Conservation (phyloP, 2,329 filamentous ascomycete genomes). For the Chalaropsis ovoidea region DNA sequence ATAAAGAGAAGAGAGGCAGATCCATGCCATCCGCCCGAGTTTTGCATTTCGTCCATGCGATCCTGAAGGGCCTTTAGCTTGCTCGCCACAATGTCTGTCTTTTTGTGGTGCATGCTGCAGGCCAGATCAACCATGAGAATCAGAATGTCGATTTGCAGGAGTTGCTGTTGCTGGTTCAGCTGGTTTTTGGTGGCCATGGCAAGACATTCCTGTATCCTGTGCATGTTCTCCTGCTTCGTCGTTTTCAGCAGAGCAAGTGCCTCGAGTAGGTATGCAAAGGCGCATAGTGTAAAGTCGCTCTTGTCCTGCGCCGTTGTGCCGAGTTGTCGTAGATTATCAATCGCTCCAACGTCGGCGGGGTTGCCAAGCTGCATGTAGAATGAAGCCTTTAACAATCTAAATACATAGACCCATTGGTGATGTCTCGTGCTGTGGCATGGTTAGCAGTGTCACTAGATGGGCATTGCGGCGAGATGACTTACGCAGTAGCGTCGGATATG, state of each 20-base stretch:
- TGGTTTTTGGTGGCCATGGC: constrained; percentile 65
- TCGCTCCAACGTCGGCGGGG: constrained; percentile 50
- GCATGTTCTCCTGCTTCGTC: constrained; percentile 53
- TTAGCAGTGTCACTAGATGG: constrained; percentile 26
- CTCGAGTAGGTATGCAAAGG: constrained; percentile 57
- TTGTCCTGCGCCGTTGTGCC: constrained; percentile 48
- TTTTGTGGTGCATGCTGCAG: constrained; percentile 56
- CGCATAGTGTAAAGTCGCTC: constrained; percentile 53
- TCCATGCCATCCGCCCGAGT: constrained; percentile 38
- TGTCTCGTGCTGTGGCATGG: constrained; percentile 46
- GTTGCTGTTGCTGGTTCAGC: constrained; percentile 50
- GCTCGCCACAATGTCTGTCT: constrained; percentile 44
- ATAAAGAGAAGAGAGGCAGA: constrained; percentile 43
- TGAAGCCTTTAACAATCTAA: constrained; percentile 62
- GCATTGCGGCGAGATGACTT: constrained; percentile 30
- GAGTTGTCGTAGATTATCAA: constrained; percentile 61
- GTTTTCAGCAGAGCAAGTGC: constrained; percentile 58
- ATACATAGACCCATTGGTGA: constrained; percentile 64
- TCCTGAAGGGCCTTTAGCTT: constrained; percentile 55
- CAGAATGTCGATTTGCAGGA: constrained; percentile 57
- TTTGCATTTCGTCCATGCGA: constrained; percentile 48
- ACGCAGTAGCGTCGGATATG: constrained; percentile 58
- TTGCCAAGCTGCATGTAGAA: constrained; percentile 54
- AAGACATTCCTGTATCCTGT: constrained; percentile 61
- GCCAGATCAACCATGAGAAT: constrained; percentile 59